Evolutionary conservation across 495 filamentous ascomycete genomes (phyloP), one percentile per base, ranked within the genome.

Genomic region (Neurospora sp.): DNA sequence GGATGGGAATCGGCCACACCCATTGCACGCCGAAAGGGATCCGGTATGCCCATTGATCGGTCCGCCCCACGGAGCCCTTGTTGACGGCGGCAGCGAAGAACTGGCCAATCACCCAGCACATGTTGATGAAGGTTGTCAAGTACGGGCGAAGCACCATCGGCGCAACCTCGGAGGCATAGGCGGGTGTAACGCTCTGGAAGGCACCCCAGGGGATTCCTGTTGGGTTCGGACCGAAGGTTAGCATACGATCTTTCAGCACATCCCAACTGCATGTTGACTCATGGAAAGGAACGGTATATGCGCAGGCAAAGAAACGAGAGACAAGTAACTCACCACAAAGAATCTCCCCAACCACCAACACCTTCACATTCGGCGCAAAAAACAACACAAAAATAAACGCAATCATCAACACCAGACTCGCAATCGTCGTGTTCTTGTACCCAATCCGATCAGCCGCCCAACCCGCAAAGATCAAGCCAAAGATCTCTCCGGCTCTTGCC

Each of bases 91-190:
- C 81, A n/a, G 87, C 88, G 74, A 93, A 89, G 73, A 92, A 83
- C 76, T 92, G 89, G 42, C 91, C 91, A 31, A 93, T 83, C 8
- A 89, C 89, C 90, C 90, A 93, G 79, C 90, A 92, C 77, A 91
- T 86, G 77, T 92, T 92, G 78, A 92, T 89, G 72, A 89, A 92
- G 28, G 89, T 91, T 5, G 89, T 91, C 39, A 92, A 80, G 75
- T 90, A 91, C 1, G 87, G 84, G n/a, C 90, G 87, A 40, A 92
- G 83, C 3, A 85, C 84, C 59, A 90, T 85, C 13, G 91, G 91
- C 42, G 84, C 86, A 31, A 92, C 89, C 79, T 93, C 91, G 38
- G 89, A 89, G 21, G 91, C 91, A 72, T 92, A 93, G 13, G 89
- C 89, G 73, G 89, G 86, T 62, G 90, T 89, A 45, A 92, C 81